Evolutionary conservation across 257 asterid genomes (phyloP).

Genomic region (Primulina huaijiensis): DNA sequence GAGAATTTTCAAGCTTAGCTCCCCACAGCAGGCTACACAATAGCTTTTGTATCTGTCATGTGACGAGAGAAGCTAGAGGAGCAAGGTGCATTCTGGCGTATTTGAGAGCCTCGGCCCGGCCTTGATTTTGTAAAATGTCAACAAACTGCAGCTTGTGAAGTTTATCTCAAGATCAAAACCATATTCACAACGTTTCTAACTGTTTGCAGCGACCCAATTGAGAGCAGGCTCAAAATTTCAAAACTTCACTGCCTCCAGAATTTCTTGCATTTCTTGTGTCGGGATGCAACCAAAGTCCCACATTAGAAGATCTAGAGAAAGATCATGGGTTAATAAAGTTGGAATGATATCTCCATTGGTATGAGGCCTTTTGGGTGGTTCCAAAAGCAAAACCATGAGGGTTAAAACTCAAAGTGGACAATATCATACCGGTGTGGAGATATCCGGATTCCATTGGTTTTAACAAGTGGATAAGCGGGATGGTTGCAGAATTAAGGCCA

Average conservation of each 20-base stretch:
- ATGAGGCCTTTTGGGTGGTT: too few relatives aligned
- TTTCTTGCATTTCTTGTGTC: constrained; percentile 49
- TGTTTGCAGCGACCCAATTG: constrained; percentile 47
- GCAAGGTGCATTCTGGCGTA: constrained; percentile 40
- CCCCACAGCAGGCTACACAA: constrained; percentile 55
- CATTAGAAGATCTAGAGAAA: too few relatives aligned
- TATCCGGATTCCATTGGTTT: too few relatives aligned
- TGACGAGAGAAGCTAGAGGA: constrained; percentile 40
- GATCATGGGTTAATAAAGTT: too few relatives aligned
- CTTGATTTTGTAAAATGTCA: constrained; percentile 37
- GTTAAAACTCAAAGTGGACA: too few relatives aligned
- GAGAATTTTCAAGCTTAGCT: constrained; percentile 50
- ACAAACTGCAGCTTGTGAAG: constrained; percentile 48
- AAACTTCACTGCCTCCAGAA: constrained; percentile 41
- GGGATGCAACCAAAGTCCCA: too few relatives aligned
- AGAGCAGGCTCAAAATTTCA: constrained; percentile 54
- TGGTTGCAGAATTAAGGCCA: too few relatives aligned
- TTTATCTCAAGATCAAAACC: constrained; percentile 46
- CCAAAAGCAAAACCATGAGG: too few relatives aligned
- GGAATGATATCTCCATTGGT: too few relatives aligned
- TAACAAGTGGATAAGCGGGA: too few relatives aligned
- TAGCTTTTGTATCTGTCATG: constrained; percentile 51
- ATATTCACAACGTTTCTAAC: constrained; percentile 31
- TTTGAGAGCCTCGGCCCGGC: constrained; percentile 36
- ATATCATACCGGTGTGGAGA: too few relatives aligned